A percentile compares a stretch with the other conserved stretches of the same genome.
phyloP scores from a whole-genome alignment of 2,329 filamentous ascomycete genomes.

The Nemania diffusa region DNA sequence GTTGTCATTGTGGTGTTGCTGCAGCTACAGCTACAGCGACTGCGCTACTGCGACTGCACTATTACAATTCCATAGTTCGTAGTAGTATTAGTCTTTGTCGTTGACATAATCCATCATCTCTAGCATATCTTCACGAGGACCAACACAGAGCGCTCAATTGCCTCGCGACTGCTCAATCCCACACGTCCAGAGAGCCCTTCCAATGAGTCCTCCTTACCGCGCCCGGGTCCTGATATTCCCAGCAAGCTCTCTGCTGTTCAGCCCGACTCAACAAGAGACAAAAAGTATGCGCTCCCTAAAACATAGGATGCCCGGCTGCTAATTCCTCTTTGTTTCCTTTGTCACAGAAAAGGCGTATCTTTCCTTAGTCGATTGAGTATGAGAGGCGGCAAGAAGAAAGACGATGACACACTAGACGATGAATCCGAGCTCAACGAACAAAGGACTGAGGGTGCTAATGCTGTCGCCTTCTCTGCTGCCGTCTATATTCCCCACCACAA shows the following conservation, averaged over 20 bases:
- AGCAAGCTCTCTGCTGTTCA: conserved; percentile 50
- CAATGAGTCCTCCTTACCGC: conserved; percentile 53
- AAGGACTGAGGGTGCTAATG: conserved; percentile 83
- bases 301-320: conserved; percentile 6
- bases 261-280: conserved; percentile 65
- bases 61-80: not conserved
- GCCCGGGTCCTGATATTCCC: conserved; percentile 56
- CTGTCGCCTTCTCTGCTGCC: conserved; percentile 81
- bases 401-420: conserved; percentile 67
- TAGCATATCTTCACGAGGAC: conserved; percentile 59
- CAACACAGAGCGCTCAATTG: conserved; percentile 49
- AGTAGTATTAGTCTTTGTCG: not conserved
- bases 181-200: conserved; percentile 63
- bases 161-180: conserved; percentile 62
- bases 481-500: conserved; percentile 89
- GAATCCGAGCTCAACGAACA: conserved; percentile 74
- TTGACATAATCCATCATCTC: conserved; percentile 16
- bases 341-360: conserved; percentile 80
- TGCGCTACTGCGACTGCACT: not conserved
- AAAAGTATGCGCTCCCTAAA: conserved; percentile 66
- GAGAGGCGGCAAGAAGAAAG: conserved; percentile 80
- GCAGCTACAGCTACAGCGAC: conserved; percentile 9
- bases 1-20: conserved; percentile 4
- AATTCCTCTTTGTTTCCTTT: conserved; percentile 26
- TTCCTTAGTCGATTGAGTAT: conserved; percentile 87